Base-by-base conservation (phyloP, 192 early-diverging fungal genomes). In the Gaertneriomyces semiglobifer region DNA sequence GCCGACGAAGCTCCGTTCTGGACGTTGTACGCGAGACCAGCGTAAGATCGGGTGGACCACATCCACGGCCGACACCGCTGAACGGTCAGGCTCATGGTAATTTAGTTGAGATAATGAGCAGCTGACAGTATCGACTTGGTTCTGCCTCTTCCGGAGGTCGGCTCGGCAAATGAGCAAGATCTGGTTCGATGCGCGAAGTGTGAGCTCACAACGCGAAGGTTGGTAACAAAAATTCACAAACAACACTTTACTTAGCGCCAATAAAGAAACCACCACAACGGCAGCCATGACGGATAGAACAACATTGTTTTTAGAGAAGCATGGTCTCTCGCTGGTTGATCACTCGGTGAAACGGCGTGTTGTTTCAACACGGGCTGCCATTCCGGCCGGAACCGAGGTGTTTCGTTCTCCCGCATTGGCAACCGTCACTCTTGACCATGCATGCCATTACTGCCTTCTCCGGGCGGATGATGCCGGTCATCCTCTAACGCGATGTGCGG, bases 401-500 rank as follows among this genome's bases (percentile, higher is more conserved):
- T 51, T 68, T 43, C 12, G 46, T 16, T 51, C 38, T 8, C n/a
- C 43, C 1, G 38, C 66, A 9, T 33, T 68, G 14, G 66, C 58
- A 11, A 61, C 66, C 12, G 58, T 60, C 16, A 10, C 48, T 7
- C 18, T 51, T 10, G 66, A 59, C 40, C 11, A 11, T 20, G 11
- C n/a, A 10, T 51, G 47, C 57, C 16, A 48, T 56, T 55, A 50
- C 33, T 60, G 58, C 20, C 39, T 58, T n/a, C 16, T 43, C 2
- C 16, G 16, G 6, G 6, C 42, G 1, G 42, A 18, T 42, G 53
- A 14, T 38, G 14, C 10, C 55, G 10, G 55, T 12, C 7, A 11
- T 7, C 11, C 12, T 6, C 58, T 61, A 18, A 25, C 44, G 16
- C 25, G 59, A 43, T 71, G 70, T 62, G 20, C 70, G 44, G 40